Percentiles rank a stretch among this genome's conserved stretches.
These are phyloP conservation scores for Leccinum imitatum DNA, from an alignment of 768 basidiomycete species.

Conservation along the genomic window DNA sequence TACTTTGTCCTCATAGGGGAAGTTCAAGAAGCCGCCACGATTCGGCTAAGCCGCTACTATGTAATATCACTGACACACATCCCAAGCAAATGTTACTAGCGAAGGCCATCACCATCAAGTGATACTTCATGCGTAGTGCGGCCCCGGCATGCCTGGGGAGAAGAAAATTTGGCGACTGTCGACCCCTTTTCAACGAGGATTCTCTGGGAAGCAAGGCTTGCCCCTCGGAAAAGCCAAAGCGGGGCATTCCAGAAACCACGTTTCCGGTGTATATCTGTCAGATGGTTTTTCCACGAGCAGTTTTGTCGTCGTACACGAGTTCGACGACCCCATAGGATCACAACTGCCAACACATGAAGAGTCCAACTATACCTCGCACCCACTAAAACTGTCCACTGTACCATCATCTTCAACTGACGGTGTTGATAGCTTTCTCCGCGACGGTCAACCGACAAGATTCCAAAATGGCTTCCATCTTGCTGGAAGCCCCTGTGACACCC, in stretches of 20 bases:
- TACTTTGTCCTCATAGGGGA: constrained; percentile 11
- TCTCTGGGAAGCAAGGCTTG: constrained; percentile 9
- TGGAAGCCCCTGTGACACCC: not conserved
- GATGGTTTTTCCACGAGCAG: constrained; percentile 13
- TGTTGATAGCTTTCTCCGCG: not conserved
- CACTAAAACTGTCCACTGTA: not conserved
- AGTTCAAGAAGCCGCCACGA: not conserved
- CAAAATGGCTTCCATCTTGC: not conserved
- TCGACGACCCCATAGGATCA: constrained; percentile 14
- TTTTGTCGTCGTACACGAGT: constrained; percentile 27
- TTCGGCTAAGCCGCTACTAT: not conserved
- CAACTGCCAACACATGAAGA: not conserved
- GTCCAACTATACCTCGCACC: not conserved
- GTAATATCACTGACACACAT: not conserved
- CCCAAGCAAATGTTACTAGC: not conserved
- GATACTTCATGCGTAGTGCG: constrained; percentile 13
- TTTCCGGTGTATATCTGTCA: constrained; percentile 26
- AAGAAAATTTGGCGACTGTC: constrained; percentile 27
- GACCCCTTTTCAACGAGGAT: constrained; percentile 21
- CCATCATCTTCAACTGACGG: constrained; percentile 1
- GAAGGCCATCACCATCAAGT: not conserved
- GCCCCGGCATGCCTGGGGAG: constrained; percentile 24
- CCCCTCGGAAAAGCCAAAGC: not conserved
- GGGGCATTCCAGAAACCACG: constrained; percentile 8
- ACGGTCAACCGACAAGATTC: not conserved